Evolutionary conservation across 208 protist genomes (phyloP).

Genomic region (Trypanosomatidae sp.): DNA sequence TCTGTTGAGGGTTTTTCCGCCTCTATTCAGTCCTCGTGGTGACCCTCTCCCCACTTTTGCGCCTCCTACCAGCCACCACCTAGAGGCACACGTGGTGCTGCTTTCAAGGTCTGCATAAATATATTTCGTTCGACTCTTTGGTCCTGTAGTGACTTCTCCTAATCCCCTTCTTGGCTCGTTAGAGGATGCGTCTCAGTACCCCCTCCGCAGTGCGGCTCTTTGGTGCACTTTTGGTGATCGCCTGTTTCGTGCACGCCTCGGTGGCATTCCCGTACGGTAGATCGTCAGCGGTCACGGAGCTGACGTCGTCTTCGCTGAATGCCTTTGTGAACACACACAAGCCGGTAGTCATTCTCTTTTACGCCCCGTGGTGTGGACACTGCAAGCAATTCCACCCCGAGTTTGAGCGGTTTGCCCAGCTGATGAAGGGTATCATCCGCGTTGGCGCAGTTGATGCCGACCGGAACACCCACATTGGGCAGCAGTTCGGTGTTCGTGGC

Average conservation of each 20-base stretch:
- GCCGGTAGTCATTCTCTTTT: slow-evolving; percentile 92
- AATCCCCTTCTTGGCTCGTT: no score
- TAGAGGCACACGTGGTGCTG: background rate
- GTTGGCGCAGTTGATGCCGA: slow-evolving; percentile 89
- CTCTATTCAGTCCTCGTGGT: background rate
- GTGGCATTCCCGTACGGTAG: slow-evolving; percentile 60
- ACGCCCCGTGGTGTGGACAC: slow-evolving; percentile 96
- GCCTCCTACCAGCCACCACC: background rate
- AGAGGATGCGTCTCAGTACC: slow-evolving; percentile 1
- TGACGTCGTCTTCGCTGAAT: slow-evolving; percentile 58
- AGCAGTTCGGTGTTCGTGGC: slow-evolving; percentile 79
- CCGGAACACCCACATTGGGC: slow-evolving; percentile 50
- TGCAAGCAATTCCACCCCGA: slow-evolving; percentile 92
- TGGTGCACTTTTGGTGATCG: slow-evolving; percentile 10
- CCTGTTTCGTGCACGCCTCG: slow-evolving; percentile 1
- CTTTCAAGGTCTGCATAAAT: background rate
- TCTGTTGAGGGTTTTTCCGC: background rate
- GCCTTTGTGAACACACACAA: slow-evolving; percentile 89
- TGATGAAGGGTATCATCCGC: slow-evolving; percentile 73
- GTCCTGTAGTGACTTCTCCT: background rate
- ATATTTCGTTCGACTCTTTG: background rate
- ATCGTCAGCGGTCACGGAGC: slow-evolving; percentile 67
- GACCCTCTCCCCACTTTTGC: background rate
- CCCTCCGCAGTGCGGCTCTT: slow-evolving; percentile 7
- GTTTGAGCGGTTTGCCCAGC: slow-evolving; percentile 80